These are phyloP conservation scores for Cystobasidium sp. DNA, from an alignment of 1,284 basidiomycete species.

Conservation along the genomic window DNA sequence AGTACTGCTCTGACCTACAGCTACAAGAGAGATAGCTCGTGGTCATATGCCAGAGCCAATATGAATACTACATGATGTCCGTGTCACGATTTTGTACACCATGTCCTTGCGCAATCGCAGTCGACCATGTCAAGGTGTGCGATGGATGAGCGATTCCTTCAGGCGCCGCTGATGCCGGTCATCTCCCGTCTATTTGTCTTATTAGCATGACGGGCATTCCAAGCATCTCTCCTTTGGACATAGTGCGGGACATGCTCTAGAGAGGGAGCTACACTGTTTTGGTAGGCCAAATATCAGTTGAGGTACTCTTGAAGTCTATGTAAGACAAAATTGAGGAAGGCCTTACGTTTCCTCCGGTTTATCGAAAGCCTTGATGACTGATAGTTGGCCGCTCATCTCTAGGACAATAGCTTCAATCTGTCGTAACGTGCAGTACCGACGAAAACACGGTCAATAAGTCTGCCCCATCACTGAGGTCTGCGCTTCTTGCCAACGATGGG, in stretches of 20 bases:
- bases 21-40: no score
- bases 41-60: no score
- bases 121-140: no score
- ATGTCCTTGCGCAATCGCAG: no score
- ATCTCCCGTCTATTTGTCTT: no score
- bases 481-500: no score
- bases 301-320: not conserved
- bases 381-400: constrained; percentile 35
- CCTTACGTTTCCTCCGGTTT: constrained; percentile 18
- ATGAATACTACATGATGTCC: no score
- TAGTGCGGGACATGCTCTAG: not conserved
- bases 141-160: no score
- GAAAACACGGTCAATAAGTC: not conserved
- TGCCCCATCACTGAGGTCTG: not conserved
- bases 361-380: constrained; percentile 7
- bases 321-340: not conserved
- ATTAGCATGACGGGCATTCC: not conserved
- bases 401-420: constrained; percentile 38
- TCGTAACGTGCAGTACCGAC: not conserved
- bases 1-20: no score
- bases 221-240: not conserved
- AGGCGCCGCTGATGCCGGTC: no score
- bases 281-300: not conserved
- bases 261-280: not conserved
- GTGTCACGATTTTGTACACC: no score